Evolutionary conservation across 176 grass and related monocot species (phyloP).

Genomic region (Pharus latifolius): DNA sequence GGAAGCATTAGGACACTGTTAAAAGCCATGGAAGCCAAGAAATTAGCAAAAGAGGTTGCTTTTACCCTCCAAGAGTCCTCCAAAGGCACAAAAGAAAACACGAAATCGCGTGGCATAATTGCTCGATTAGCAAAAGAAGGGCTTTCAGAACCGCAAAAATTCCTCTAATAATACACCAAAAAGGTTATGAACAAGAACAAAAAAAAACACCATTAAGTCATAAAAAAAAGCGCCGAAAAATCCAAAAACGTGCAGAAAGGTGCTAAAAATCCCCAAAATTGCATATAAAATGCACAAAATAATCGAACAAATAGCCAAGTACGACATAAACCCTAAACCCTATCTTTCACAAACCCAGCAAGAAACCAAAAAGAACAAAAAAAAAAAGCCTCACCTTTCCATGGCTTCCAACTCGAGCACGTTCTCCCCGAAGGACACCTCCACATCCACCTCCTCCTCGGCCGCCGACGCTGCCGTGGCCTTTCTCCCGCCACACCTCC

Average conservation of each 20-base stretch:
- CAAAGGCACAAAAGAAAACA: not conserved
- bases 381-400: constrained; percentile 14
- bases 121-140: not conserved
- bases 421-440: constrained; percentile 33
- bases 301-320: not conserved
- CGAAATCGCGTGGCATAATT: not conserved
- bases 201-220: not conserved
- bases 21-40: not conserved
- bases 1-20: no score
- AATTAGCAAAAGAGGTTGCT: not conserved
- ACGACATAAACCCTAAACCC: constrained; percentile 8
- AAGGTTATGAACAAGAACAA: no score
- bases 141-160: not conserved
- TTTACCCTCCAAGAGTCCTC: not conserved
- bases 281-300: not conserved
- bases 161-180: not conserved
- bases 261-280: not conserved
- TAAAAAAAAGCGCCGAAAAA: not conserved
- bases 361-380: not conserved
- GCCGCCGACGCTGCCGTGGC: not conserved
- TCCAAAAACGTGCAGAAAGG: not conserved
- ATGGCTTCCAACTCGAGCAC: constrained; percentile 10
- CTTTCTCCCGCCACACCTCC: not conserved
- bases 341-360: not conserved
- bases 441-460: not conserved